Base-by-base conservation (phyloP, 2,329 filamentous ascomycete genomes). In the Xylaria sp. region DNA sequence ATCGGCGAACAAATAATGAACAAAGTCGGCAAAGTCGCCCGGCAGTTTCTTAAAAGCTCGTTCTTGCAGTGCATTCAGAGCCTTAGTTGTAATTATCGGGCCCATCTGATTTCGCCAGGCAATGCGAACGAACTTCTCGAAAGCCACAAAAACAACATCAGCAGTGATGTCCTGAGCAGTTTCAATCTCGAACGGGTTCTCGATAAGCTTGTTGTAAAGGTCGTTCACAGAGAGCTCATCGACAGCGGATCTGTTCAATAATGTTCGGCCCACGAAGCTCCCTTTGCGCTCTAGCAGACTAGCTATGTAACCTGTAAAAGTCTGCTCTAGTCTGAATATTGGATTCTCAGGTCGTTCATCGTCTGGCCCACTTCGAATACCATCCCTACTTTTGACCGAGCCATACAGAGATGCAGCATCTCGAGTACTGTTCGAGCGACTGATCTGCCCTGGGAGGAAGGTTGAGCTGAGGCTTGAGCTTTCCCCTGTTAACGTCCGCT, bases 51-150 rank as follows among this genome's bases (percentile, higher is more conserved):
- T 90, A 56, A 86, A 83, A 9, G 85, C 81, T 60, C 85, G 82
- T 60, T 85, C 83, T 68, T 96, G 93, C n/a, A 98, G 81, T 1
- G 87, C 86, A 58, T 90, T 85, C 37, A 97, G 81, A 4, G 87
- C 84, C 47, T 89, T 82, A 54, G 86, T 82, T 1, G 91, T 87
- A 74, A 98, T 87, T 57, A 98, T 86, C 3, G 91, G 87, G 0
- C 94, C 94, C 82, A 97, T 93, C 69, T 92, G 89, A 67, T 94
- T 90, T 61, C 85, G 88, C 94, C 94, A 98, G 11, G 91, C 93
- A 65, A 93, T 89, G 60, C 87, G 88, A 62, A 97, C 80, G 69
- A 97, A 98, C 64, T 96, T 97, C 74, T 97, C 93, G 73, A 97
- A 98, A 0, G 93, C 90, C 25, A 91, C 90, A 72, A 97, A 96